Conservation (phyloP, 768 basidiomycete genomes). For the Boletus patriciae region DNA sequence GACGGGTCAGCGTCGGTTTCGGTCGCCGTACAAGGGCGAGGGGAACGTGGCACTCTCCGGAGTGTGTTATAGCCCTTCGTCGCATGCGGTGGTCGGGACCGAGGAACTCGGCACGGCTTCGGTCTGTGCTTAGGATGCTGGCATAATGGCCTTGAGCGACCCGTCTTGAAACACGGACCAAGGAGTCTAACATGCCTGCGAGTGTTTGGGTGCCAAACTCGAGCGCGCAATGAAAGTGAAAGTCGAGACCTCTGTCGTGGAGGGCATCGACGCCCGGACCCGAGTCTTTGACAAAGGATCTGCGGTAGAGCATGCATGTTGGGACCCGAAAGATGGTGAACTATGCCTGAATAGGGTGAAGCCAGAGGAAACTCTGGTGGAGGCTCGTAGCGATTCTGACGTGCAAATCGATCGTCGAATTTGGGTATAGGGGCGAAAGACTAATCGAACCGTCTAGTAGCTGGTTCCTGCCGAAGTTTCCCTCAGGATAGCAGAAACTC, state of each 20-base stretch:
- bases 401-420: conserved; percentile 95
- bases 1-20: conserved; percentile 72
- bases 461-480: conserved; percentile 92
- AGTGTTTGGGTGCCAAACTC: conserved; percentile 77
- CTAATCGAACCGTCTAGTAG: conserved; percentile 94
- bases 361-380: conserved; percentile 97
- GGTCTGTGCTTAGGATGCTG: conserved; percentile 67
- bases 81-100: conserved; percentile 1
- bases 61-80: conserved; percentile 17
- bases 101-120: conserved; percentile 33
- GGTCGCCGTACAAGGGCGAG: conserved; percentile 45
- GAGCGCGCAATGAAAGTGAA: conserved; percentile 71
- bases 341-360: conserved; percentile 88
- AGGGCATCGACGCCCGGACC: conserved; percentile 75
- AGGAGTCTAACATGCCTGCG: conserved; percentile 83
- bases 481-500: conserved; percentile 71
- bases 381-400: conserved; percentile 95
- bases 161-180: conserved; percentile 86
- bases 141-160: conserved; percentile 77
- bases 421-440: conserved; percentile 96
- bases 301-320: conserved; percentile 82
- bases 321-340: conserved; percentile 91
- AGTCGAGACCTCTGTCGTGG: conserved; percentile 62
- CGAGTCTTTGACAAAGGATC: conserved; percentile 69
- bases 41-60: conserved; percentile 13